These are phyloP conservation scores for Ordospora pajunii DNA, from an alignment of 371 early-diverging fungal species.

Conservation along the genomic window DNA sequence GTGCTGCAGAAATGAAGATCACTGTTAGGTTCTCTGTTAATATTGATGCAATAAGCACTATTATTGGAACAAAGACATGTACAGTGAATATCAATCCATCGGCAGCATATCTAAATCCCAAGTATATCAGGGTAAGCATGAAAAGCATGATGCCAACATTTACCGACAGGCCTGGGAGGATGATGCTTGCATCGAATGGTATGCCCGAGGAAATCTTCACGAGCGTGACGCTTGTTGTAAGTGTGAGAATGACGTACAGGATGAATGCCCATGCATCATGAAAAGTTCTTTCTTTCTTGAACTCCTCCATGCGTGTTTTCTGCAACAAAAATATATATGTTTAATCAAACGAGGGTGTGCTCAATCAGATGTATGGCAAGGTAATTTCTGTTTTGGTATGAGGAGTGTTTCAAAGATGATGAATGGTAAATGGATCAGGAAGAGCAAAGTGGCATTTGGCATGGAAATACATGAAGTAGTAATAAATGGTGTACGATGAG, in stretches of 20 bases:
- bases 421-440: too few relatives aligned
- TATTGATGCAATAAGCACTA: neutral
- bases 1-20: neutral
- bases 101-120: neutral
- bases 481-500: too few relatives aligned
- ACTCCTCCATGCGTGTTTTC: neutral
- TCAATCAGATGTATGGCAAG: neutral
- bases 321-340: neutral
- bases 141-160: neutral
- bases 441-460: too few relatives aligned
- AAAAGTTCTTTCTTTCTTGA: conserved; percentile 13
- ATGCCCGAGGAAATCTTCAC: neutral
- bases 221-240: neutral
- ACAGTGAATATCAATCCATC: neutral
- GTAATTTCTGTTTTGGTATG: neutral
- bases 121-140: neutral
- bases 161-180: neutral
- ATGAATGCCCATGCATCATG: conserved; percentile 46
- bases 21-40: neutral
- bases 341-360: neutral
- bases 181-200: neutral
- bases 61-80: neutral
- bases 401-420: neutral
- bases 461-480: too few relatives aligned
- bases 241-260: conserved; percentile 6